A percentile compares a stretch with the other conserved stretches of the same genome.
Conservation (phyloP, 2,329 filamentous ascomycete genomes). For the Chrysosporium queenslandicum region DNA sequence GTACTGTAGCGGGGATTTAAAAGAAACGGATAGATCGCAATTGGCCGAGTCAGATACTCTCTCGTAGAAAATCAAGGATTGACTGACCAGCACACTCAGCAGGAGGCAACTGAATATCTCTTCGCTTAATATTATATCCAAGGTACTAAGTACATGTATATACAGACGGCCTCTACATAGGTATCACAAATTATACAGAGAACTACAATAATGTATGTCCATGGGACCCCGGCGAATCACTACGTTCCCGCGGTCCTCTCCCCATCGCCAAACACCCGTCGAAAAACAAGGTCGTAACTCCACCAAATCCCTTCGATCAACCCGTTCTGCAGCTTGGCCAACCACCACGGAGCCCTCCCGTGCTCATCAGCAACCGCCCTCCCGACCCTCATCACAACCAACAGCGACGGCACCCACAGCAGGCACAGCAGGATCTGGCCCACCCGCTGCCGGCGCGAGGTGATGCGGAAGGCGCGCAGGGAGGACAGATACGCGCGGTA, state of each 20-base stretch:
- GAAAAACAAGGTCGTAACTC: slow-evolving; percentile 55
- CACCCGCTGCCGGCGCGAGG: slow-evolving; percentile 54
- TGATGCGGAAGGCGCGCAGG: slow-evolving; percentile 61
- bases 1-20: background rate
- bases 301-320: slow-evolving; percentile 53
- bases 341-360: slow-evolving; percentile 60
- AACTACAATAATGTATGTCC: too few relatives aligned
- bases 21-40: background rate
- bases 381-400: slow-evolving; percentile 42
- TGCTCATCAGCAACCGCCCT: slow-evolving; percentile 49
- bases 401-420: slow-evolving; percentile 50
- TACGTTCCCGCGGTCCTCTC: slow-evolving; percentile 49
- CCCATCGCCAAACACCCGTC: slow-evolving; percentile 69
- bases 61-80: background rate
- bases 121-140: too few relatives aligned
- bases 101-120: too few relatives aligned
- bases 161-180: background rate
- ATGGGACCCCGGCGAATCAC: too few relatives aligned
- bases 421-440: slow-evolving; percentile 55
- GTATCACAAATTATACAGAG: background rate
- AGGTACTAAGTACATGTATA: too few relatives aligned
- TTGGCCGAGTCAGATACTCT: background rate
- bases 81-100: too few relatives aligned
- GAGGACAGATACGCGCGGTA: slow-evolving; percentile 64
- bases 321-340: slow-evolving; percentile 44